These are phyloP conservation scores for Lipomyces mesembrius DNA, from an alignment of 805 yeast species.

Conservation along the genomic window DNA sequence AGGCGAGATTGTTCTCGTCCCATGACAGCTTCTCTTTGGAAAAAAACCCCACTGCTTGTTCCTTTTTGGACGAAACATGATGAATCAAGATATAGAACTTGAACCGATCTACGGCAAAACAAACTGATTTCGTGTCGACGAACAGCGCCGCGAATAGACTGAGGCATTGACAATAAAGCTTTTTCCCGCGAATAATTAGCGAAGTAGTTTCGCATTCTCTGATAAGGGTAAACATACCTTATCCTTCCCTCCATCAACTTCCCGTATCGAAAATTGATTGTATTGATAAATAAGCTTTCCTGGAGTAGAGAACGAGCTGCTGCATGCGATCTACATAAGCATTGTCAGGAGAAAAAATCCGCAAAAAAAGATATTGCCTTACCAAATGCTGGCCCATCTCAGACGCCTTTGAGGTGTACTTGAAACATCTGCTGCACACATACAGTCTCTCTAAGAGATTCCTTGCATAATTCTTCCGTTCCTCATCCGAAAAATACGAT, in stretches of 20 bases:
- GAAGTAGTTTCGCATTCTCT: not conserved
- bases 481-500: slow-evolving; percentile 62
- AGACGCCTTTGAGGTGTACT: slow-evolving; percentile 60
- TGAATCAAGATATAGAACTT: slow-evolving; percentile 67
- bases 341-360: not conserved
- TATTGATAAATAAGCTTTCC: slow-evolving; percentile 76
- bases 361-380: slow-evolving; percentile 8
- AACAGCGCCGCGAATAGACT: slow-evolving; percentile 86
- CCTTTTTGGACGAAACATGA: slow-evolving; percentile 30
- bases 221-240: slow-evolving; percentile 30
- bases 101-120: slow-evolving; percentile 75
- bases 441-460: slow-evolving; percentile 49
- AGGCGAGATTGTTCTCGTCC: slow-evolving; percentile 84
- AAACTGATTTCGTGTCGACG: slow-evolving; percentile 86
- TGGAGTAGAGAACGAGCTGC: slow-evolving; percentile 47
- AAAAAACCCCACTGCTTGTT: slow-evolving; percentile 83
- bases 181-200: slow-evolving; percentile 11
- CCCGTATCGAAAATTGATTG: slow-evolving; percentile 59
- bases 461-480: slow-evolving; percentile 39
- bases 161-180: slow-evolving; percentile 77
- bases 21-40: slow-evolving; percentile 81
- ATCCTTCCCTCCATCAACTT: slow-evolving; percentile 68
- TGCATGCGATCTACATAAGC: slow-evolving; percentile 51
- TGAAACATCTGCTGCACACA: slow-evolving; percentile 85
- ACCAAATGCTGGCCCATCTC: slow-evolving; percentile 57